Conservation (phyloP, 2,329 filamentous ascomycete species). For the Nemania sp. region DNA sequence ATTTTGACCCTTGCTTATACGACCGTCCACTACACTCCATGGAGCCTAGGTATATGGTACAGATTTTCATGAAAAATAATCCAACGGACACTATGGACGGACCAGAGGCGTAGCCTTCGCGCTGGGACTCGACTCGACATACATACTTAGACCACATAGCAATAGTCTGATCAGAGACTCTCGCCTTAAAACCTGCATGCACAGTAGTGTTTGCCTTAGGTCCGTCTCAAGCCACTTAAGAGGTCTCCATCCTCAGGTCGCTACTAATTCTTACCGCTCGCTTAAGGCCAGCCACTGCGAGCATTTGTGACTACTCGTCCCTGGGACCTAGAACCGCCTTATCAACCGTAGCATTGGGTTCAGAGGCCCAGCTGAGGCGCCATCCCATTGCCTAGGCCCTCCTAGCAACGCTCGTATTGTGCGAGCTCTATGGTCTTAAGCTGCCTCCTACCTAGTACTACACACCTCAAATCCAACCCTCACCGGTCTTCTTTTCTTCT, state of each 20-base stretch:
- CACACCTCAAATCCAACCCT: conserved; percentile 21
- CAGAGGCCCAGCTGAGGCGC: conserved; percentile 38
- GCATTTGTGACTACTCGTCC: conserved; percentile 18
- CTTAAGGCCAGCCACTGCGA: conserved; percentile 32
- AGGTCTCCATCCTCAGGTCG: conserved; percentile 25
- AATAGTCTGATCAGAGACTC: conserved; percentile 14
- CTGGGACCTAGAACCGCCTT: conserved; percentile 32
- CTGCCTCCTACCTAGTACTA: conserved; percentile 23
- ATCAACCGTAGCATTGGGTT: conserved; percentile 22
- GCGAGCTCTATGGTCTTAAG: conserved; percentile 31
- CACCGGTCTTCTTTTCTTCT: conserved; percentile 19
- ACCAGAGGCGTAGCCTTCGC: neutral
- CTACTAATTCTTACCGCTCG: conserved; percentile 39
- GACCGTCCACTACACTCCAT: neutral
- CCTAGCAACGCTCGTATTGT: conserved; percentile 26
- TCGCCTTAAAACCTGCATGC: conserved; percentile 7
- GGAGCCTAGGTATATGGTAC: conserved; percentile 15
- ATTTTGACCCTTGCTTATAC: conserved; percentile 28
- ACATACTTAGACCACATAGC: neutral
- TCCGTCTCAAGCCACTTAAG: conserved; percentile 29
- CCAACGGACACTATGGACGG: neutral
- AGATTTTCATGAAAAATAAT: neutral
- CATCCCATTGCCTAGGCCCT: conserved; percentile 30
- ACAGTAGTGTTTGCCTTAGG: conserved; percentile 9
- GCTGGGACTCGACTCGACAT: conserved; percentile 7